A percentile compares a stretch with the other conserved stretches of the same genome.
phyloP scores from a whole-genome alignment of 2,329 filamentous ascomycete genomes.

The Ophiostoma perfectum region DNA sequence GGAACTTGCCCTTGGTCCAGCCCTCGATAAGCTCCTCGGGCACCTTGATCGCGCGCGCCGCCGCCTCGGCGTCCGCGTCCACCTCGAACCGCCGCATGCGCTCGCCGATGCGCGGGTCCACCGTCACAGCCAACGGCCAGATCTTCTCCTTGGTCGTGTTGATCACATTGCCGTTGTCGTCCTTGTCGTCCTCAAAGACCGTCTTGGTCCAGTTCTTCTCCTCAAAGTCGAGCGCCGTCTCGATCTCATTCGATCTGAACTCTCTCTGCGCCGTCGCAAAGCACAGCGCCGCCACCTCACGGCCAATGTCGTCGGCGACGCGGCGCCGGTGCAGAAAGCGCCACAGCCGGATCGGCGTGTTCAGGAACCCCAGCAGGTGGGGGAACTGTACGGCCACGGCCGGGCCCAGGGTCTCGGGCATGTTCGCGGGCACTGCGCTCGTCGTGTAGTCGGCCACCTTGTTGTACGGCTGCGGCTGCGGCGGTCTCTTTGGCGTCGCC shows the following conservation, averaged over 20 bases:
- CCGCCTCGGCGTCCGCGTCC: constrained; percentile 61
- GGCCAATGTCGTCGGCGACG: constrained; percentile 82
- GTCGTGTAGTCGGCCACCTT: constrained; percentile 63
- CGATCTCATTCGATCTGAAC: constrained; percentile 55
- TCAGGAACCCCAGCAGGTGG: constrained; percentile 86
- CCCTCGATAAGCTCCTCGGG: constrained; percentile 66
- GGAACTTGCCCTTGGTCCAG: constrained; percentile 57
- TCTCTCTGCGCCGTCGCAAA: constrained; percentile 54
- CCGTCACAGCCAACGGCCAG: constrained; percentile 67
- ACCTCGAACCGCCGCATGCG: constrained; percentile 80
- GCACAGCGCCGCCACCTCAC: constrained; percentile 79
- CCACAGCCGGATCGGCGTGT: constrained; percentile 78
- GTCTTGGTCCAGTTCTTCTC: constrained; percentile 81
- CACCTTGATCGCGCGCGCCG: constrained; percentile 56
- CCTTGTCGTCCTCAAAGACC: constrained; percentile 54
- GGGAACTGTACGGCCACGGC: constrained; percentile 70
- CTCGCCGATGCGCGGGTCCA: constrained; percentile 69
- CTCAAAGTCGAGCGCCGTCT: constrained; percentile 60
- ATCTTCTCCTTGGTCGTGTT: constrained; percentile 55
- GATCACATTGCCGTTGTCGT: constrained; percentile 19
- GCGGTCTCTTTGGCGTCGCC: constrained; percentile 48
- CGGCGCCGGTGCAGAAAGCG: constrained; percentile 80
- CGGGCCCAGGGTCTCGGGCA: constrained; percentile 68
- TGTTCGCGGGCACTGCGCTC: constrained; percentile 56
- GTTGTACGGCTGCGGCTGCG: constrained; percentile 69